Evolutionary conservation across 441 rosid species (phyloP).

Genomic region (Dalechampia spathulata): DNA sequence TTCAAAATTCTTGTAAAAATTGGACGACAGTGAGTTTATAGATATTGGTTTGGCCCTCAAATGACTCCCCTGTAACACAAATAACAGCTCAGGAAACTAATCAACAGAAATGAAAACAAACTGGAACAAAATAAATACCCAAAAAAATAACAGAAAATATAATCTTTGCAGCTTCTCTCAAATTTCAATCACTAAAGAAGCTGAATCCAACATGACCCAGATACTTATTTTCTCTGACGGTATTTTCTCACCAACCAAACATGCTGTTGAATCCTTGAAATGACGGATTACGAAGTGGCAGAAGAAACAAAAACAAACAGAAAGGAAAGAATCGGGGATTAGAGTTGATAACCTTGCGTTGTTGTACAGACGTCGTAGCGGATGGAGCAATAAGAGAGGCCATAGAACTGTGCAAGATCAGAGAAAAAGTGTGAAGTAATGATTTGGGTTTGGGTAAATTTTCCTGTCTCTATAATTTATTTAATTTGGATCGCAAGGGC

Average conservation of each 20-base stretch:
- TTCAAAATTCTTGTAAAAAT: constrained; percentile 18
- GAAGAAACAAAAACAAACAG: too few relatives aligned
- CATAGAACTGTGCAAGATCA: constrained; percentile 29
- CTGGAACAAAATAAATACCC: background rate
- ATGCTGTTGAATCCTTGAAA: too few relatives aligned
- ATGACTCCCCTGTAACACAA: constrained; percentile 29
- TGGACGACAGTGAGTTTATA: constrained; percentile 18
- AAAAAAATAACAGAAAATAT: background rate
- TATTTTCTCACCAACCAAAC: too few relatives aligned
- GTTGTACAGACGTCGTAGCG: constrained; percentile 24
- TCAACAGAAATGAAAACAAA: background rate
- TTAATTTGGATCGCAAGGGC: too few relatives aligned
- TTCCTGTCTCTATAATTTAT: too few relatives aligned
- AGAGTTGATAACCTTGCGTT: constrained; percentile 33
- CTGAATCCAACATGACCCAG: too few relatives aligned
- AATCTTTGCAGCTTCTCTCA: too few relatives aligned
- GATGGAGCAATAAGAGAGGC: constrained; percentile 48
- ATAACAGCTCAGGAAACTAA: background rate
- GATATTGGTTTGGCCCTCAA: constrained; percentile 18
- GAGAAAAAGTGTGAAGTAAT: background rate
- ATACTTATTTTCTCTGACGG: background rate
- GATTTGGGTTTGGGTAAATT: constrained; percentile 1
- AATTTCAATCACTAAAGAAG: too few relatives aligned
- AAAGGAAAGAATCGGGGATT: background rate
- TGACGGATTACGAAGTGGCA: too few relatives aligned